Evolutionary conservation across 495 filamentous ascomycete genomes (phyloP).

Genomic region (Collariella sp.): DNA sequence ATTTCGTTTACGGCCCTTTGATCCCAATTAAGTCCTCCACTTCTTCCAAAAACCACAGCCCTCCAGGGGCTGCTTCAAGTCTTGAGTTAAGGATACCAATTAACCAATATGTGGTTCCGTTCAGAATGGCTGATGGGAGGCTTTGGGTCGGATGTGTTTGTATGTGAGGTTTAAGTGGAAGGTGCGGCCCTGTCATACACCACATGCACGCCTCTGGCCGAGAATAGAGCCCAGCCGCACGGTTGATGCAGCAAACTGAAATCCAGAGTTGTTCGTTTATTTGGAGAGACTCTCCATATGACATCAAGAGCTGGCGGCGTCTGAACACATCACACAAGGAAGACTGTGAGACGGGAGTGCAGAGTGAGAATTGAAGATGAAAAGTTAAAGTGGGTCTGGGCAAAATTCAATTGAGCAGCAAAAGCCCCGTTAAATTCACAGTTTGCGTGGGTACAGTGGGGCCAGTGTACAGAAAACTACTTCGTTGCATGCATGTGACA

Average conservation of each 20-base stretch:
- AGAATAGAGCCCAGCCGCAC: no score
- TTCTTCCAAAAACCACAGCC: constrained; percentile 5
- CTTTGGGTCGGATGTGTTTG: background rate
- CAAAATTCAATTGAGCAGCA: background rate
- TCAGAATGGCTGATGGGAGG: background rate
- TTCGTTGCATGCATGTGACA: background rate
- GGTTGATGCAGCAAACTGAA: no score
- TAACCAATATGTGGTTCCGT: background rate
- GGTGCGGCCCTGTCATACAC: background rate
- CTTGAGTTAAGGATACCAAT: background rate
- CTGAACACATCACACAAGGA: background rate
- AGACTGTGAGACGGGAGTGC: background rate
- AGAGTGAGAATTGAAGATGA: background rate
- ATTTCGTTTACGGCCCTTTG: constrained; percentile 13
- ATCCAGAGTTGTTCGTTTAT: no score
- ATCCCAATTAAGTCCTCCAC: background rate
- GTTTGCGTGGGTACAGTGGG: no score
- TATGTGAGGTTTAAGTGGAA: background rate
- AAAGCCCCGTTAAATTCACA: background rate
- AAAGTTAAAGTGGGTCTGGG: constrained; percentile 5
- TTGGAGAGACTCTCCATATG: background rate
- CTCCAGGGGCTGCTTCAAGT: background rate
- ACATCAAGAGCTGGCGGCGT: background rate
- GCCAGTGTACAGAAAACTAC: background rate
- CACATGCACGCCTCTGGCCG: no score